Percentiles rank a stretch among this genome's conserved stretches.
These are phyloP conservation scores for Henckelia pumila DNA, from an alignment of 257 asterid species.

Conservation along the genomic window DNA sequence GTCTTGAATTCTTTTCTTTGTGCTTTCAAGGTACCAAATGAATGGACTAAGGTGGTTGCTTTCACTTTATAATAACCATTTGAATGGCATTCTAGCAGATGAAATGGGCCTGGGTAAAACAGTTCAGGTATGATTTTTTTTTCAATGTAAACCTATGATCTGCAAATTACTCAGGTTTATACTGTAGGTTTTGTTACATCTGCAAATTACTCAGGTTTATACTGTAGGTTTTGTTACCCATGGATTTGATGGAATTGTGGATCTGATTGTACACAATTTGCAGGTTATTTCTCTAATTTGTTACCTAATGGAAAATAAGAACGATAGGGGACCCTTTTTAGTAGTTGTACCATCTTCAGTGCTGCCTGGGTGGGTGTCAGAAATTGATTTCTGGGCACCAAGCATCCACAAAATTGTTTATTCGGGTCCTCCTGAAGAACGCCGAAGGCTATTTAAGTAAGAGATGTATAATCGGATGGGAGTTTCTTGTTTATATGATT, in stretches of 20 bases:
- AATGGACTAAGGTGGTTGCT: constrained; percentile 98
- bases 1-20: constrained; percentile 26
- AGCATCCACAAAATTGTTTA: constrained; percentile 80
- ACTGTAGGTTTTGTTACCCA: not conserved
- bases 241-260: constrained; percentile 17
- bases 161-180: constrained; percentile 18
- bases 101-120: constrained; percentile 99
- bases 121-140: constrained; percentile 69
- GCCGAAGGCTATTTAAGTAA: constrained; percentile 89
- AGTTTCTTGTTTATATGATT: constrained; percentile 19
- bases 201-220: constrained; percentile 18
- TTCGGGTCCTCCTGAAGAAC: constrained; percentile 96
- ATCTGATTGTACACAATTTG: constrained; percentile 28
- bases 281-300: constrained; percentile 96
- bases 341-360: constrained; percentile 99
- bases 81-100: constrained; percentile 99
- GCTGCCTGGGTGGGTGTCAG: constrained; percentile 96
- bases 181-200: too few relatives aligned
- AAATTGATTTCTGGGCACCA: constrained; percentile 94
- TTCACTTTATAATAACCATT: constrained; percentile 92
- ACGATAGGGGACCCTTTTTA: constrained; percentile 96
- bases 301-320: constrained; percentile 88
- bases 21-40: constrained; percentile 86
- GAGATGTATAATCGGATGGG: constrained; percentile 22
- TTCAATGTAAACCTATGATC: constrained; percentile 11